Evolutionary conservation across 495 filamentous ascomycete species (phyloP).

Genomic region (Collariella sp.): DNA sequence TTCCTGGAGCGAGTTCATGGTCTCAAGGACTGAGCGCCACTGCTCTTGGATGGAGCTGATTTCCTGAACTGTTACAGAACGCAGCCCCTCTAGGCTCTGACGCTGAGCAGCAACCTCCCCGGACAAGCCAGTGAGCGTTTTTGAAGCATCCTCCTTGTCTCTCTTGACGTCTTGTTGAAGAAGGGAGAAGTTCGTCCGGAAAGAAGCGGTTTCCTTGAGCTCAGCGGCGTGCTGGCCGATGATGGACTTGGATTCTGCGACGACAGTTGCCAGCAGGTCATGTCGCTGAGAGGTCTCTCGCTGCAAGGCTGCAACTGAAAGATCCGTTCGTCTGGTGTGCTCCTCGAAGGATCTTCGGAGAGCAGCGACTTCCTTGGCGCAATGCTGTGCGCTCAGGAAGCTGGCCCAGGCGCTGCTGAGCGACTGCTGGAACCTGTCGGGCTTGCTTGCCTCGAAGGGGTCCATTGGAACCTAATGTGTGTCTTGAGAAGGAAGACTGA

Average conservation of each 20-base stretch:
- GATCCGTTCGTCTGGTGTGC: slow-evolving; percentile 8
- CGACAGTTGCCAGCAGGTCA: slow-evolving; percentile 6
- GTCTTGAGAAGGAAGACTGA: background rate
- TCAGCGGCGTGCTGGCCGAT: slow-evolving; percentile 7
- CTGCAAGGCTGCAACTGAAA: slow-evolving; percentile 11
- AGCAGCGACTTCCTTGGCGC: slow-evolving; percentile 11
- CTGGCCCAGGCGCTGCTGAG: slow-evolving; percentile 19
- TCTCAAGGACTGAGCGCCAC: slow-evolving; percentile 6
- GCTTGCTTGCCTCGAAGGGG: slow-evolving; percentile 1
- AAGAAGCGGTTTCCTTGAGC: slow-evolving; percentile 1
- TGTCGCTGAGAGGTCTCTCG: slow-evolving; percentile 9
- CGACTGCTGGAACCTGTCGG: slow-evolving; percentile 14
- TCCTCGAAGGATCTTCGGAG: slow-evolving; percentile 15
- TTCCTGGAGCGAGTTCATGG: slow-evolving; percentile 11
- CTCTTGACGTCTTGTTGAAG: slow-evolving; percentile 10
- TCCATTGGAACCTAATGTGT: background rate
- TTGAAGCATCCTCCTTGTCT: slow-evolving; percentile 3
- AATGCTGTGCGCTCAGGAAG: slow-evolving; percentile 23
- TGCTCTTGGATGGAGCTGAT: slow-evolving; percentile 12
- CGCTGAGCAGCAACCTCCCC: slow-evolving; percentile 6
- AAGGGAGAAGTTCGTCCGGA: slow-evolving; percentile 7
- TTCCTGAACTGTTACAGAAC: slow-evolving; percentile 1
- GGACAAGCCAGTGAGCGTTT: slow-evolving; percentile 3
- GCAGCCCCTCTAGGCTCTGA: slow-evolving; percentile 3
- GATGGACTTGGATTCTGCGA: slow-evolving; percentile 13